These are phyloP conservation scores for Taiozyma sp. DNA, from an alignment of 1,139 yeast species.

Conservation along the genomic window DNA sequence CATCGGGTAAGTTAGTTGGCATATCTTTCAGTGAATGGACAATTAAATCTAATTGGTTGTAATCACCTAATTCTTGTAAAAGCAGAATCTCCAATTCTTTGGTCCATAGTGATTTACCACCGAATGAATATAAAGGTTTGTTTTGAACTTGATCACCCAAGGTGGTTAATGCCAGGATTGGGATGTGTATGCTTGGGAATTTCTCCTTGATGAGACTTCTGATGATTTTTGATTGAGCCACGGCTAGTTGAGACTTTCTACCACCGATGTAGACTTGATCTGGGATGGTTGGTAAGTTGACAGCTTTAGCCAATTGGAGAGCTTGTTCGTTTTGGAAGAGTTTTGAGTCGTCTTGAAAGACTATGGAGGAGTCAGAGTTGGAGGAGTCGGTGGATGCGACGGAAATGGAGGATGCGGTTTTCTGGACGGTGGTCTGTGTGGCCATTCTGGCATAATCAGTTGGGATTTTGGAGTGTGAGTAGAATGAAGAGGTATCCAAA, in stretches of 20 bases:
- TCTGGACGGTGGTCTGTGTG: background rate
- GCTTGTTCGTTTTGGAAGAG: constrained; percentile 7
- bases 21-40: constrained; percentile 94
- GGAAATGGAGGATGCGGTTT: constrained; percentile 7
- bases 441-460: constrained; percentile 7
- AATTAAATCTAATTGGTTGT: constrained; percentile 75
- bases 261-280: constrained; percentile 60
- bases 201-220: constrained; percentile 51
- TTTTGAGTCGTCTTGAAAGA: constrained; percentile 19
- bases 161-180: constrained; percentile 76
- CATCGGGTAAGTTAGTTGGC: constrained; percentile 90
- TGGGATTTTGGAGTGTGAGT: constrained; percentile 3
- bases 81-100: constrained; percentile 84
- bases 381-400: constrained; percentile 14
- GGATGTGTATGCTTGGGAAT: constrained; percentile 62
- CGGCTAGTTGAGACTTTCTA: constrained; percentile 82
- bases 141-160: constrained; percentile 85
- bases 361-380: constrained; percentile 17
- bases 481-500: constrained; percentile 5
- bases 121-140: constrained; percentile 88
- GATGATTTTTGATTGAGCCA: constrained; percentile 77
- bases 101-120: constrained; percentile 96
- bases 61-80: constrained; percentile 55
- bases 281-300: constrained; percentile 20
- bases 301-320: constrained; percentile 7